Percentiles rank a stretch among this genome's conserved stretches.
phyloP scores from a whole-genome alignment of 2,329 filamentous ascomycete species.

The Diaporthe sp. region DNA sequence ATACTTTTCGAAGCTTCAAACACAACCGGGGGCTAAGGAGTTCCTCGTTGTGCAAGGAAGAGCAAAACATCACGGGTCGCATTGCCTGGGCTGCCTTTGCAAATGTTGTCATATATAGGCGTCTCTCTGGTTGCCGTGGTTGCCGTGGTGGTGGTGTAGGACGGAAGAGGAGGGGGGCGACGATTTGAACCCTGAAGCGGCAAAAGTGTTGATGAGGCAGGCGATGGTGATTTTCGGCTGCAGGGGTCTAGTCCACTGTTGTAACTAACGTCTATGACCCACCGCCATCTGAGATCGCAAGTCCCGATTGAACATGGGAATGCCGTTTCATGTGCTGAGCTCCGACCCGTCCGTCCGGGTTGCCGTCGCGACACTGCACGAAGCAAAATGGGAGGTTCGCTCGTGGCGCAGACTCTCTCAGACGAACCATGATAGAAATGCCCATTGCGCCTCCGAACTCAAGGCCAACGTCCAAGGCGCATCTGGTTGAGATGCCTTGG shows the following conservation, averaged over 20 bases:
- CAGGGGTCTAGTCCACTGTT: conserved; percentile 23
- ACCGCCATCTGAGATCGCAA: conserved; percentile 35
- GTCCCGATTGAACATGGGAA: conserved; percentile 26
- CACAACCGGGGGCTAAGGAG: too few relatives aligned
- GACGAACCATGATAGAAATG: background rate
- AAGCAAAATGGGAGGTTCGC: background rate
- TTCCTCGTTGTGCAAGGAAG: background rate
- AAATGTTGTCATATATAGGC: background rate
- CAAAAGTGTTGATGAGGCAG: conserved; percentile 9
- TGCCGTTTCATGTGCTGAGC: conserved; percentile 20
- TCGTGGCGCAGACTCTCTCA: background rate
- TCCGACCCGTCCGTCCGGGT: conserved; percentile 27
- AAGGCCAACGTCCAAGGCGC: background rate
- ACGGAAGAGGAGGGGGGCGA: background rate
- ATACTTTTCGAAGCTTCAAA: background rate
- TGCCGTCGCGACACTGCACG: conserved; percentile 11
- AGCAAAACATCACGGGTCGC: background rate
- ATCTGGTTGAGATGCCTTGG: conserved; percentile 20
- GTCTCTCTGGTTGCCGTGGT: background rate
- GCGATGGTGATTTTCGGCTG: conserved; percentile 21
- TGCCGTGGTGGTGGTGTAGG: background rate
- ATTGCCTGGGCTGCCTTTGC: background rate
- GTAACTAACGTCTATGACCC: conserved; percentile 26
- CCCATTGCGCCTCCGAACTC: background rate
- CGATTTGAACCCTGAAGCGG: background rate